phyloP scores from a whole-genome alignment of 108 stramenopile species.

The Schizochytrium sp. region DNA sequence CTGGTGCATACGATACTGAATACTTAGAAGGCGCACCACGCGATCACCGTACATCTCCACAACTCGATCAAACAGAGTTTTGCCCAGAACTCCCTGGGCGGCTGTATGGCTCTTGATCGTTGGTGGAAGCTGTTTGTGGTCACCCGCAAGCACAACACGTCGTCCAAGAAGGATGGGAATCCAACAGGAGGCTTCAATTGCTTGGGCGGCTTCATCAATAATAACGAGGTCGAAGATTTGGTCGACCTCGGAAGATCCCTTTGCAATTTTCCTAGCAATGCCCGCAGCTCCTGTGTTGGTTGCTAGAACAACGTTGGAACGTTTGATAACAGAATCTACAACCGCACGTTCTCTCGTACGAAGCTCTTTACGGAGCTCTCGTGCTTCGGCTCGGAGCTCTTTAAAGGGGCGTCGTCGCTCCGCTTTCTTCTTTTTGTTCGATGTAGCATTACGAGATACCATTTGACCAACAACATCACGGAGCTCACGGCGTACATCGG shows the following conservation, averaged over 20 bases:
- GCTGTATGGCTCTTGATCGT: conserved; percentile 84
- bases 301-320: conserved; percentile 86
- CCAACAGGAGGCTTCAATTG: conserved; percentile 95
- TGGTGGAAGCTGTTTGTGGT: conserved; percentile 97
- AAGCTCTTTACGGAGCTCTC: conserved; percentile 80
- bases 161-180: conserved; percentile 86
- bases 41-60: conserved; percentile 79
- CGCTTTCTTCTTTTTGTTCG: conserved; percentile 63
- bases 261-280: not conserved
- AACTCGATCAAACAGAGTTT: conserved; percentile 93
- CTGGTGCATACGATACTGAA: conserved; percentile 97
- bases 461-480: conserved; percentile 54
- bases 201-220: conserved; percentile 99
- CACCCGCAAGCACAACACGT: conserved; percentile 89
- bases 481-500: conserved; percentile 88
- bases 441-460: not conserved
- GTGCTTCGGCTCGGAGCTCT: conserved; percentile 73
- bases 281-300: conserved; percentile 88
- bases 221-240: conserved; percentile 92
- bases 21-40: conserved; percentile 85
- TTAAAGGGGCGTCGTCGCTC: conserved; percentile 69
- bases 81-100: conserved; percentile 76
- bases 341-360: conserved; percentile 88
- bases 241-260: not conserved
- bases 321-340: conserved; percentile 81